phyloP scores from a whole-genome alignment of 371 early-diverging fungal species.

The Blyttiomyces sp. region DNA sequence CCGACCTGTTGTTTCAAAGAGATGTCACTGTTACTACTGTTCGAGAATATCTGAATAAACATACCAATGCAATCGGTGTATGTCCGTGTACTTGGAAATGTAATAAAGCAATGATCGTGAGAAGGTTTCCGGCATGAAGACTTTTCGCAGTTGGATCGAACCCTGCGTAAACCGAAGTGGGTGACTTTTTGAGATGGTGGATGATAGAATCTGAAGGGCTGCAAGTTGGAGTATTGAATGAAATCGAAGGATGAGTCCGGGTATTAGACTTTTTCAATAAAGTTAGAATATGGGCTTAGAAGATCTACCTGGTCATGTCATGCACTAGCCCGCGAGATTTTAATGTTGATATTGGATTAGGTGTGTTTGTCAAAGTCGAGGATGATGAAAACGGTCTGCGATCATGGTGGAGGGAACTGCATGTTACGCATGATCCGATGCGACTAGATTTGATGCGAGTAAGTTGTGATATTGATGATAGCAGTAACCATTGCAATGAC shows the following conservation, averaged over 20 bases:
- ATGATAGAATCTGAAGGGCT: slow-evolving; percentile 2
- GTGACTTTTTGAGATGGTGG: neutral
- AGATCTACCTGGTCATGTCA: slow-evolving; percentile 15
- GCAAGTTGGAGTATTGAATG: neutral
- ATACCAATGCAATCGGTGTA: slow-evolving; percentile 75
- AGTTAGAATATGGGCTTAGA: neutral
- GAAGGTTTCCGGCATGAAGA: slow-evolving; percentile 87
- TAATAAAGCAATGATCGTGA: slow-evolving; percentile 77
- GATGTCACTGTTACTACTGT: too few species aligned
- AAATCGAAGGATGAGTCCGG: neutral
- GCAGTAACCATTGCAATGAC: neutral
- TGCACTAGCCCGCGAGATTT: slow-evolving; percentile 19
- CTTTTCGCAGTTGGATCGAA: slow-evolving; percentile 94
- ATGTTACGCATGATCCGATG: too few species aligned
- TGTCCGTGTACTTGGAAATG: slow-evolving; percentile 87
- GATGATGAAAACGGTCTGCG: neutral
- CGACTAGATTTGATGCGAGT: too few species aligned
- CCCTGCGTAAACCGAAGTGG: slow-evolving; percentile 70
- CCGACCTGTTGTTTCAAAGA: slow-evolving; percentile 58
- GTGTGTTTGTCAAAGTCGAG: too few species aligned
- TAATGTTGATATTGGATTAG: slow-evolving; percentile 1
- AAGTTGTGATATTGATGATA: neutral
- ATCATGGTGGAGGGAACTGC: too few species aligned
- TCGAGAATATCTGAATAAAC: neutral
- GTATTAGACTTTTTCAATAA: neutral